Base-by-base conservation (phyloP, 108 stramenopile species). In the Nannochloropsis oceanica region DNA sequence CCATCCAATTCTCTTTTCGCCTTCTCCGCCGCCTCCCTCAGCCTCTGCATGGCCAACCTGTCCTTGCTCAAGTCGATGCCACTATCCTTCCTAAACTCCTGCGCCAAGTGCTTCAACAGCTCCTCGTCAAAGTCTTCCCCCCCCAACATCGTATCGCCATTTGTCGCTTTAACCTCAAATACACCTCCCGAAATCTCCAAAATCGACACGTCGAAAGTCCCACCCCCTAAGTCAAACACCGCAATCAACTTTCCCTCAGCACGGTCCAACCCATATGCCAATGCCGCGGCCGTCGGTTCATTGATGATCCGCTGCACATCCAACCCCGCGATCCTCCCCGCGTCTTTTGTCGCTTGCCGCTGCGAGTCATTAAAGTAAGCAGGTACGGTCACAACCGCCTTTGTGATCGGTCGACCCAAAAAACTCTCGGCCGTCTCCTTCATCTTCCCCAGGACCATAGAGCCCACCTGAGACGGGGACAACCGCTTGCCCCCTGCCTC, bases 111-210 rank as follows among this genome's bases (percentile, higher is more conserved):
- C 86, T 93, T 93, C 89, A 99, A 91, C 24, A 99, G 89, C 83
- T 90, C 90, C 91, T 99, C 97, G 89, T 99, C 99, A 89, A 99
- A 99, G 92, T 99, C 99, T 93, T 99, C 99, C 84, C 99, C 99
- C 26, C 99, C 99, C 50, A 99, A 92, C 95, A 99, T 93, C 90
- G 99, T 99, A 91, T 99, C 97, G 43, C 99, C 99, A 89, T 99
- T 99, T 86, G 99, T 99, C 11, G 97, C 95, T 93, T 99, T 99
- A 82, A 99, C 99, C 89, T 99, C 99, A 86, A 99, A 99, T 73
- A 99, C 99, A 26, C 99, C 99, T 8, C 97, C 98, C 80, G 94
- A 94, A 91, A 99, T 98, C 89, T 99, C 98, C 43, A 99, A 92
- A 80, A 99, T 96, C 80, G 95, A 95, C 25, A 94, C 92, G 93